Conservation (phyloP, 176 grass and related monocot genomes). For the Rhynchospora pubera region DNA sequence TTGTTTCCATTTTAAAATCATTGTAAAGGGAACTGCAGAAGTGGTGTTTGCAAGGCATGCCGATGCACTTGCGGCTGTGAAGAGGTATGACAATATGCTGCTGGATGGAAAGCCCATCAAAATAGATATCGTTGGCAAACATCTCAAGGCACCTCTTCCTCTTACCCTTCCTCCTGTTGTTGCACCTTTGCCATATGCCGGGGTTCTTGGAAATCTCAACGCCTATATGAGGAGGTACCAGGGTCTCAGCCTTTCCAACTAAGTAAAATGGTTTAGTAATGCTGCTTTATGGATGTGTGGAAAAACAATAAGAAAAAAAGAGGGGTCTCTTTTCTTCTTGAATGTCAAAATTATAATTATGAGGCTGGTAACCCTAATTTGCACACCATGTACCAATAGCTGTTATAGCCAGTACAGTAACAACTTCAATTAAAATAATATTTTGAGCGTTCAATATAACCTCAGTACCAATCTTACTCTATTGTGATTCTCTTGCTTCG, state of each 20-base stretch:
- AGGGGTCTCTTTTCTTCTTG: neutral
- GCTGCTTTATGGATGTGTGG: neutral
- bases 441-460: neutral
- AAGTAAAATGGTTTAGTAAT: neutral
- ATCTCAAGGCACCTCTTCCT: slow-evolving; percentile 29
- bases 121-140: slow-evolving; percentile 50
- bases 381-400: neutral
- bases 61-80: slow-evolving; percentile 55
- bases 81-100: slow-evolving; percentile 52
- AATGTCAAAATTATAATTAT: neutral
- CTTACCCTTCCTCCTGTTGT: too few species aligned
- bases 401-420: neutral
- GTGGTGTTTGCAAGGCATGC: slow-evolving; percentile 50
- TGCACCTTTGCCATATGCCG: slow-evolving; percentile 9
- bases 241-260: slow-evolving; percentile 6
- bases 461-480: neutral
- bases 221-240: slow-evolving; percentile 36
- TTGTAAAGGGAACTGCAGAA: slow-evolving; percentile 60
- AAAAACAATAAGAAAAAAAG: neutral
- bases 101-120: slow-evolving; percentile 71
- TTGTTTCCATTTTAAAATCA: neutral
- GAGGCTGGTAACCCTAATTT: neutral
- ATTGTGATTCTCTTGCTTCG: neutral
- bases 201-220: slow-evolving; percentile 21
- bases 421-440: neutral